Base-by-base conservation (phyloP, 306 rosid species). In the Echinosophora koreensis region DNA sequence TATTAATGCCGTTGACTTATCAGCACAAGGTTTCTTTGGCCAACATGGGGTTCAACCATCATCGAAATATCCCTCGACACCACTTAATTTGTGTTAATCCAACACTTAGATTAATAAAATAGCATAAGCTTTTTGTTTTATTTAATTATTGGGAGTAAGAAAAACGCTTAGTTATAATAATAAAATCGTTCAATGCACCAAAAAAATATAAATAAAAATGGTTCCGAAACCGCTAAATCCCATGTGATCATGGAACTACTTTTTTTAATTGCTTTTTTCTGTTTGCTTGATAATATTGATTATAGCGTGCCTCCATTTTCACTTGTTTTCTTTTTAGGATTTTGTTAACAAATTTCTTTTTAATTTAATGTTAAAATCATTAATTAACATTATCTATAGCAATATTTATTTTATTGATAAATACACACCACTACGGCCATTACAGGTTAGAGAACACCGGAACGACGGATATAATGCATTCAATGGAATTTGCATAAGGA, bases 401-500 rank as follows among this genome's bases (percentile, higher is more conserved):
- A 39, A 17, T 13, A 11, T 42, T 42, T 30, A 18, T 62, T 63
- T 61, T 6, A 35, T 50, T 34, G 57, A 22, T 41, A 55, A n/a
- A n/a, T 44, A 17, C 15, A n/a, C 49, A 2, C 61, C 39, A 15
- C 9, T 52, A 14, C 7, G 6, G 42, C 4, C 0, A 46, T 44
- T 46, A 13, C 13, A 67, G 54, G 37, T 57, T 39, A 39, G 28
- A 57, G 11, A 10, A 32, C 30, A 69, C 63, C 7, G 10, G 14
- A 58, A 59, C 38, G 4, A 34, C 61, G 39, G 11, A 10, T 39
- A 39, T 2, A 39, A n/a, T 39, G 39, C 15, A 62, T 62, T 34
- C n/a, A 39, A 39, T 52, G 46, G 56, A 76, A 64, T 65, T 76
- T 6, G 4, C 32, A 66, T 54, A 52, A 66, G 18, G 81, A 54